Percentiles rank a stretch among this genome's conserved stretches.
Conservation (phyloP, 345 rosid genomes). For the Geranium rotundifolium region DNA sequence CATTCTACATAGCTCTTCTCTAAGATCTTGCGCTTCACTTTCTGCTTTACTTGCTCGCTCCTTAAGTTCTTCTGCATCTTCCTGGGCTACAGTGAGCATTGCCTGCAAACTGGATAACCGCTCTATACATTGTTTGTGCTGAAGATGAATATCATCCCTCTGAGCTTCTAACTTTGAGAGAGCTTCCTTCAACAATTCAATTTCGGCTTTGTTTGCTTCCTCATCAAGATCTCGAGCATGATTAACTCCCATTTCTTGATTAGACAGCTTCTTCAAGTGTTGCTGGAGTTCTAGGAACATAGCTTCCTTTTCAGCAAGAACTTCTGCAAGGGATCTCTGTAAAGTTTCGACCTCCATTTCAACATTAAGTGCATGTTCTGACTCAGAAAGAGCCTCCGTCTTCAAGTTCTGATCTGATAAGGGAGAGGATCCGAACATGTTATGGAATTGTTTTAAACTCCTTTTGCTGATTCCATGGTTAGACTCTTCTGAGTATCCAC, state of each 20-base stretch:
- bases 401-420: constrained; percentile 31
- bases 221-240: constrained; percentile 56
- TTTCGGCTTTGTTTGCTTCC: constrained; percentile 70
- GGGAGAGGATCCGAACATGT: constrained; percentile 12
- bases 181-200: constrained; percentile 52
- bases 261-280: constrained; percentile 49
- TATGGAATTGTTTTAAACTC: neutral
- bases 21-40: constrained; percentile 42
- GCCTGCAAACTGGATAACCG: constrained; percentile 45
- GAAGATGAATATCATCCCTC: constrained; percentile 58
- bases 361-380: constrained; percentile 29
- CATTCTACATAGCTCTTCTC: constrained; percentile 38
- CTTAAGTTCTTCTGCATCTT: constrained; percentile 36
- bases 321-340: constrained; percentile 49
- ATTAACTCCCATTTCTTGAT: constrained; percentile 52
- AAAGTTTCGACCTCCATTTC: constrained; percentile 50
- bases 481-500: constrained; percentile 15
- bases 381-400: constrained; percentile 21
- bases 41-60: constrained; percentile 55
- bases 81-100: constrained; percentile 29
- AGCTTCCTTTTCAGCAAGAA: constrained; percentile 70
- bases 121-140: constrained; percentile 51
- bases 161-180: constrained; percentile 52
- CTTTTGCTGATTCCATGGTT: constrained; percentile 17
- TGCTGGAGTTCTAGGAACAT: constrained; percentile 45